phyloP scores from a whole-genome alignment of 2,329 filamentous ascomycete genomes.

The Nigrospora osmanthi region DNA sequence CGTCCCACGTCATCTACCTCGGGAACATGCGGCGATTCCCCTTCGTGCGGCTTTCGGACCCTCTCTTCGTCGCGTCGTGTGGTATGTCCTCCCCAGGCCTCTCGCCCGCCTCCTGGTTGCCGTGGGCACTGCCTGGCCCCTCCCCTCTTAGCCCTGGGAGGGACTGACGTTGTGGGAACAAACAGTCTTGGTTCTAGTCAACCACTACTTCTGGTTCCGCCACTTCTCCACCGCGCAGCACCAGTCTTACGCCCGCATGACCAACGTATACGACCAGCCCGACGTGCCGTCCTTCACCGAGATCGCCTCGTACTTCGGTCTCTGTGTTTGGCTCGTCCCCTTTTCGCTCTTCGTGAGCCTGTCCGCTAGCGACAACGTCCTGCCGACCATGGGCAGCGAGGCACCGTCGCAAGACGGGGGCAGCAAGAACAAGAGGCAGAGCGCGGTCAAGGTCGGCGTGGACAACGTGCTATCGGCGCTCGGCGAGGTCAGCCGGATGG shows the following conservation, averaged over 20 bases:
- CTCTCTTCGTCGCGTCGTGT: conserved; percentile 78
- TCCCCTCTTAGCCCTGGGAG: not conserved
- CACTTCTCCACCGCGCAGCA: conserved; percentile 69
- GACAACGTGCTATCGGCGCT: conserved; percentile 48
- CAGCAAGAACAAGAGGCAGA: conserved; percentile 47
- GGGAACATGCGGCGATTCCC: conserved; percentile 73
- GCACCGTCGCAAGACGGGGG: conserved; percentile 38
- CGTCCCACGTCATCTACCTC: conserved; percentile 77
- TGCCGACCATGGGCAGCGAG: conserved; percentile 84
- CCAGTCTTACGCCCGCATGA: conserved; percentile 46
- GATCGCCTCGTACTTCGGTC: conserved; percentile 90
- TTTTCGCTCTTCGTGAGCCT: conserved; percentile 93
- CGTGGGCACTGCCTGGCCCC: no score
- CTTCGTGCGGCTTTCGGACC: conserved; percentile 79
- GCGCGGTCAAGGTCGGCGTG: conserved; percentile 59
- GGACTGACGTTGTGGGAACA: conserved; percentile 11
- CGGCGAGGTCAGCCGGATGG: conserved; percentile 31
- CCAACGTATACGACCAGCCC: conserved; percentile 54
- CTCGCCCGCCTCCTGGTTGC: no score
- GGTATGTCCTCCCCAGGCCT: conserved; percentile 45
- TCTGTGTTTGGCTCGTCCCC: conserved; percentile 94
- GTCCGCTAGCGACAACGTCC: conserved; percentile 87
- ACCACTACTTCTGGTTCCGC: conserved; percentile 94
- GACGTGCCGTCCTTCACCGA: conserved; percentile 79
- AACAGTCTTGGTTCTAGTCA: conserved; percentile 69